Conservation (phyloP, 2,329 filamentous ascomycete genomes). For the Clonostachys chloroleuca region DNA sequence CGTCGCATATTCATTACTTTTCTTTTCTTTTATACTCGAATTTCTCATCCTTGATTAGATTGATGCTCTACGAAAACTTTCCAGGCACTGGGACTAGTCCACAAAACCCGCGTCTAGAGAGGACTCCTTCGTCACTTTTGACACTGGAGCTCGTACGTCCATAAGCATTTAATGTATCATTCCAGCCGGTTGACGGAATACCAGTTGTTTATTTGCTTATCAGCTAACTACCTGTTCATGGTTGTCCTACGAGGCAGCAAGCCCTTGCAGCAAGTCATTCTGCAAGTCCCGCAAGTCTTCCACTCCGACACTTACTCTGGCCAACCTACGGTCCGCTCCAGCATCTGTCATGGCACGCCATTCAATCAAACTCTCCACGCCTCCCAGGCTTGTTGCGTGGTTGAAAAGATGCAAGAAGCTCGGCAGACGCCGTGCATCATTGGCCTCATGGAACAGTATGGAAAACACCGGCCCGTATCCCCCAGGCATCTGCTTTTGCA, state of each 20-base stretch:
- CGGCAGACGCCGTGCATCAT: constrained; percentile 65
- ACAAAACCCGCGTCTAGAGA: too few relatives aligned
- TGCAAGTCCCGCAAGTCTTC: constrained; percentile 83
- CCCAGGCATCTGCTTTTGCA: constrained; percentile 82
- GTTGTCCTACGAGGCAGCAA: constrained; percentile 42
- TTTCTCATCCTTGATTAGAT: too few relatives aligned
- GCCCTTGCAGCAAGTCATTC: constrained; percentile 66
- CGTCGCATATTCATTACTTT: too few relatives aligned
- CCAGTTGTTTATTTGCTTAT: too few relatives aligned
- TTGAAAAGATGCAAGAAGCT: constrained; percentile 80
- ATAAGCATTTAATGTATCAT: too few relatives aligned
- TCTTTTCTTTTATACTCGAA: too few relatives aligned
- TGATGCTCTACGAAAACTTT: too few relatives aligned
- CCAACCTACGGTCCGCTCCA: constrained; percentile 63
- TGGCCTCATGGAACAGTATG: constrained; percentile 57
- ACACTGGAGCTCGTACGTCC: too few relatives aligned
- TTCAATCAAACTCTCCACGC: constrained; percentile 93
- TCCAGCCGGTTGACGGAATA: too few relatives aligned
- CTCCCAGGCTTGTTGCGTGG: constrained; percentile 90
- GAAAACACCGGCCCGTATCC: constrained; percentile 89
- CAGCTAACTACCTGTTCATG: too few relatives aligned
- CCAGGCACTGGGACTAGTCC: too few relatives aligned
- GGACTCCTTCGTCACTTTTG: too few relatives aligned
- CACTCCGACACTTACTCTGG: constrained; percentile 82
- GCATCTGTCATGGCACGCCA: constrained; percentile 89